Percentiles rank a stretch among this genome's conserved stretches.
phyloP scores from a whole-genome alignment of 1,284 basidiomycete genomes.

The Jaminaea rosea region DNA sequence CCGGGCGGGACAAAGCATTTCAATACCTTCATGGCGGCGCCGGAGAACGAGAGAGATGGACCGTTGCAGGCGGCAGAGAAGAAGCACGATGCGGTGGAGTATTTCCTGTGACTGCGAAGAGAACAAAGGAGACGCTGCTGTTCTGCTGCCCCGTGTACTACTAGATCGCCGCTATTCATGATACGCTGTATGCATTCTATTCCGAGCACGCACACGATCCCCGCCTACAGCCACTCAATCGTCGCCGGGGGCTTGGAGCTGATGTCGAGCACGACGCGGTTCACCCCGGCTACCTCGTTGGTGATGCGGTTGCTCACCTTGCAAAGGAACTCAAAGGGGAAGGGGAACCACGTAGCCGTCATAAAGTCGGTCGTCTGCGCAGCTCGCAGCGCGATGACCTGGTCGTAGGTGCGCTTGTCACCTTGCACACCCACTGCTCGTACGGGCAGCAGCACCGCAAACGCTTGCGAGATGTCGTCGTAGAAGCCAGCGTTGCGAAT shows the following conservation, averaged over 20 bases:
- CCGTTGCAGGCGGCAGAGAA: conserved; percentile 32
- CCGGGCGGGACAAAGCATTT: conserved; percentile 84
- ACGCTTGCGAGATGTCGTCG: conserved; percentile 90
- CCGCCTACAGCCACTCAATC: conserved; percentile 49
- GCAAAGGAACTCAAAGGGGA: conserved; percentile 82
- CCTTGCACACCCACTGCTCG: conserved; percentile 97
- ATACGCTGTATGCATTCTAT: no score
- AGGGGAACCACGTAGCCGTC: conserved; percentile 57
- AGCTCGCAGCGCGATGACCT: conserved; percentile 54
- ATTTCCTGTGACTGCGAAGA: not conserved
- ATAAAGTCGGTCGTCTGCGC: conserved; percentile 46
- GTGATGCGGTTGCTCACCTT: conserved; percentile 94
- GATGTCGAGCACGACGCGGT: conserved; percentile 59
- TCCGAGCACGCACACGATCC: no score
- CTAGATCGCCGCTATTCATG: no score
- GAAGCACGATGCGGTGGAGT: conserved; percentile 1
- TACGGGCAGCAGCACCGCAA: conserved; percentile 92
- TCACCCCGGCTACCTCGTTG: conserved; percentile 85
- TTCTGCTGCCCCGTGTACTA: no score
- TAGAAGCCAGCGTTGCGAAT: conserved; percentile 86
- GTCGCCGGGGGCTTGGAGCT: conserved; percentile 91
- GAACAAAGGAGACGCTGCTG: not conserved
- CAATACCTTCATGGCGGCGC: conserved; percentile 96
- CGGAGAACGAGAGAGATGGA: conserved; percentile 71
- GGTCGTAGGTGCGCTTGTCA: conserved; percentile 92